Conservation (phyloP, 495 filamentous ascomycete species). For the Usnea hakonensis region DNA sequence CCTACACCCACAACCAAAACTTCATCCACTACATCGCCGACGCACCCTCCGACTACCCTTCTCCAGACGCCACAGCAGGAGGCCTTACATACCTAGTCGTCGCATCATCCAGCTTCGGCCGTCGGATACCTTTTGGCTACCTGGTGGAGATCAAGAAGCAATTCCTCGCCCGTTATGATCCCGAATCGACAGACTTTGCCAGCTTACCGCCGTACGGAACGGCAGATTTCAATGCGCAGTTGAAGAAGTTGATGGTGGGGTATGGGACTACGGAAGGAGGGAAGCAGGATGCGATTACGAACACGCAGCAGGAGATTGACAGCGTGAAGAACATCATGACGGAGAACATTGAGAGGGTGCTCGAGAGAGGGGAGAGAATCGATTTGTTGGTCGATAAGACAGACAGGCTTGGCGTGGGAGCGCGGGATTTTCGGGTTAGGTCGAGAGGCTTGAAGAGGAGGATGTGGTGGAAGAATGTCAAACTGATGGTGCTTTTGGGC, state of each 20-base stretch:
- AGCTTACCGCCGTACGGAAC: slow-evolving; percentile 82
- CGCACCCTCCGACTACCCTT: slow-evolving; percentile 52
- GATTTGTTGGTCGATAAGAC: slow-evolving; percentile 97
- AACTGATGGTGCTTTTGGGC: slow-evolving; percentile 77
- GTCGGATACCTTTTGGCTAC: slow-evolving; percentile 87
- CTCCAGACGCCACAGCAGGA: slow-evolving; percentile 21
- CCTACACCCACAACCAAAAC: slow-evolving; percentile 82
- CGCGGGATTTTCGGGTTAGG: slow-evolving; percentile 81
- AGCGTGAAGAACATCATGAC: slow-evolving; percentile 95
- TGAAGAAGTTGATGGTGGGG: slow-evolving; percentile 72
- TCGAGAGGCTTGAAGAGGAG: slow-evolving; percentile 74
- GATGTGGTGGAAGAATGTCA: slow-evolving; percentile 99
- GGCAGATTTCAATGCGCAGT: slow-evolving; percentile 71
- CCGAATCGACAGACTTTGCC: slow-evolving; percentile 62
- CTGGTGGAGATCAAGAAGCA: slow-evolving; percentile 84
- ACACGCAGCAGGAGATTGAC: slow-evolving; percentile 82
- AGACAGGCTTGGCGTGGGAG: slow-evolving; percentile 75
- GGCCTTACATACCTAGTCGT: slow-evolving; percentile 38
- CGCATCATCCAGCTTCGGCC: slow-evolving; percentile 64
- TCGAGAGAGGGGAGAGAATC: slow-evolving; percentile 92
- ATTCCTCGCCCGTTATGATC: slow-evolving; percentile 68
- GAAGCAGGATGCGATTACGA: slow-evolving; percentile 74
- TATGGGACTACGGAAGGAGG: slow-evolving; percentile 70
- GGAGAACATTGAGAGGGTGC: slow-evolving; percentile 91
- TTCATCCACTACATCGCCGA: slow-evolving; percentile 95